Evolutionary conservation across 148 eudicot species (phyloP), one percentile per base, ranked within the genome.

Genomic region (Fagopyrum tataricum): DNA sequence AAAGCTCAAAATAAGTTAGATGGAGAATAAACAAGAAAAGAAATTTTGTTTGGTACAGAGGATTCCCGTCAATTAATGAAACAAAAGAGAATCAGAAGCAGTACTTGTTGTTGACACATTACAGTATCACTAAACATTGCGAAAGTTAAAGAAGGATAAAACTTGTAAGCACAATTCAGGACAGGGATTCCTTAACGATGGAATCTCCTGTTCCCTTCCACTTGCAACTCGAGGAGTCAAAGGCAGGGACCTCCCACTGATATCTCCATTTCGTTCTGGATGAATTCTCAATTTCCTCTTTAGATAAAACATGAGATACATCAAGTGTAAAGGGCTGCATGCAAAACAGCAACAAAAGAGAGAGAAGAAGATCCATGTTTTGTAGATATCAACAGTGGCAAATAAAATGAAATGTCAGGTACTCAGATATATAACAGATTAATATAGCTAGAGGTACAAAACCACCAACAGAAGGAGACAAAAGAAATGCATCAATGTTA

Each of bases 171-270:
- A 73, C n/a, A 37, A 76, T 18, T 24, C 6, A 31, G 44, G 4
- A 51, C 51, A 74, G 9, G 44, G 56, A 68, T 75, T 91, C 99
- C 96, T 88, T 76, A 41, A 77, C 12, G 62, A 70, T 72, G 76
- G 78, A 61, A 48, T 81, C 85, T 71, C 96, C 94, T 6, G 97
- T 92, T 55, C 96, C 99, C 68, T 77, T 80, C 99, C 99, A 95
- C 70, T 81, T 81, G 87, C 82, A 79, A 74, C 78, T 88, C 26
- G 83, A 49, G 67, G 79, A 75, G 74, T 80, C 84, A 74, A 78
- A 76, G 70, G 90, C 88, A 58, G 90, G 92, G 69, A 79, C 76
- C 81, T 87, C 84, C 99, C 99, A 95, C 62, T 76, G 81, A 76
- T 88, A 92, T 68, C 78, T 87, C 94, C 91, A 88, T 79, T 88